Base-by-base conservation (phyloP, 1,139 yeast species). In the Sugiyamaella xylanicola region DNA sequence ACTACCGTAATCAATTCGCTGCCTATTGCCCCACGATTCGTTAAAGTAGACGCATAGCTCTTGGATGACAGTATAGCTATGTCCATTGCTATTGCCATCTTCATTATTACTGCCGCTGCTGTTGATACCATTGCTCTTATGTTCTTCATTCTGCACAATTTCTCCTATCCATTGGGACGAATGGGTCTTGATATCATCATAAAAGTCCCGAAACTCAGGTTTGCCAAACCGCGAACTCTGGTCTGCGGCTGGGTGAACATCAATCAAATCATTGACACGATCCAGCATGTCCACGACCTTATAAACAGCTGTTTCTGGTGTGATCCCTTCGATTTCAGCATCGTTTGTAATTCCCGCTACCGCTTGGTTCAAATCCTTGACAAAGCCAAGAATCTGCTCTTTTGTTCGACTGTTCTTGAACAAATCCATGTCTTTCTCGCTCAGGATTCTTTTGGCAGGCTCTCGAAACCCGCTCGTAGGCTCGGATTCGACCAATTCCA, bases 1-100 rank as follows among this genome's bases (percentile, higher is more conserved):
- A 3, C 97, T 88, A 0, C 99, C 99, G 69, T 91, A 93, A 71
- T 93, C 99, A 27, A 93, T 89, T 67, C 99, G 78, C 1, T 82
- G 81, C 56, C 89, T 76, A 67, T 90, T 85, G 0, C 99, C 99
- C 85, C 92, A 92, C 0, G 95, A 80, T 62, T 87, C 91, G 3
- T 66, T 65, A 37, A 89, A 76, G 67, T 89, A 89, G 0, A 75
- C 69, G 0, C 76, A 61, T 8, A 84, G 61, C 62, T 85, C 88
- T 1, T 62, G 61, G 1, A 65, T 51, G 8, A 39, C 21, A 13
- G 40, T 5, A 17, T 40, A 27, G n/a, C n/a, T 25, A 25, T 25
- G 9, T 25, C 32, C 32, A 25, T n/a, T n/a, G n/a, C n/a, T 9
- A 25, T 25, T 22, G 5, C 41, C 29, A 20, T 57, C 62, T 36